Percentiles rank a stretch among this genome's conserved stretches.
Conservation (phyloP, 139 green algal genomes). For the Yamagishiella unicocca region DNA sequence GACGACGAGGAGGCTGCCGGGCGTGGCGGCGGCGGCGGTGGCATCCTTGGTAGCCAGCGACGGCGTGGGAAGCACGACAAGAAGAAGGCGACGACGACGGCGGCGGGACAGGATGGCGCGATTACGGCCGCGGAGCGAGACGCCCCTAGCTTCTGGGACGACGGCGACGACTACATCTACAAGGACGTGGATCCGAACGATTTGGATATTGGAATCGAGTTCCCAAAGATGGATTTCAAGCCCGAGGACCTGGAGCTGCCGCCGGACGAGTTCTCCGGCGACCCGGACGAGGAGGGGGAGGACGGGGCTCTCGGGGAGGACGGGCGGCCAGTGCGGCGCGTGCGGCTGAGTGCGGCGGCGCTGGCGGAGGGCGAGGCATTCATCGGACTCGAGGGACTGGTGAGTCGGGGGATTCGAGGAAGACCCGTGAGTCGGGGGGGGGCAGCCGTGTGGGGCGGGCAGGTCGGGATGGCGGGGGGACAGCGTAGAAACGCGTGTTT, state of each 20-base stretch:
- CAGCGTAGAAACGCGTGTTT: no score
- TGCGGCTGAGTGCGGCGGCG: background rate
- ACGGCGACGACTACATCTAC: slow-evolving; percentile 22
- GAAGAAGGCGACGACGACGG: background rate
- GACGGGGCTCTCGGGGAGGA: background rate
- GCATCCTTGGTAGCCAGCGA: background rate
- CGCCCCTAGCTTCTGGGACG: background rate
- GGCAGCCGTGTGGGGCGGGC: background rate
- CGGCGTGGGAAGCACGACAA: background rate
- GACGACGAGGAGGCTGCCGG: background rate
- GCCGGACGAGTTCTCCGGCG: slow-evolving; percentile 6
- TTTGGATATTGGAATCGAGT: slow-evolving; percentile 29
- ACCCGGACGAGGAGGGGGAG: background rate
- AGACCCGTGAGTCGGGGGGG: background rate
- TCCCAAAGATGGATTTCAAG: slow-evolving; percentile 12
- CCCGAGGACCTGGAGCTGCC: slow-evolving; percentile 36
- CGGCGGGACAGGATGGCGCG: no score
- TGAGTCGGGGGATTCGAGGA: background rate
- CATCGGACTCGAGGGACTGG: slow-evolving; percentile 34
- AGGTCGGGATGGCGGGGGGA: background rate
- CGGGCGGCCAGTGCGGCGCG: background rate
- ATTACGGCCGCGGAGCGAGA: no score
- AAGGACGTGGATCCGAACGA: slow-evolving; percentile 26
- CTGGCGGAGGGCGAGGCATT: slow-evolving; percentile 41
- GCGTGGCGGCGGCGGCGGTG: background rate